Percentiles rank a stretch among this genome's conserved stretches.
phyloP scores from a whole-genome alignment of 108 stramenopile species.

The Conticribra guillardii region DNA sequence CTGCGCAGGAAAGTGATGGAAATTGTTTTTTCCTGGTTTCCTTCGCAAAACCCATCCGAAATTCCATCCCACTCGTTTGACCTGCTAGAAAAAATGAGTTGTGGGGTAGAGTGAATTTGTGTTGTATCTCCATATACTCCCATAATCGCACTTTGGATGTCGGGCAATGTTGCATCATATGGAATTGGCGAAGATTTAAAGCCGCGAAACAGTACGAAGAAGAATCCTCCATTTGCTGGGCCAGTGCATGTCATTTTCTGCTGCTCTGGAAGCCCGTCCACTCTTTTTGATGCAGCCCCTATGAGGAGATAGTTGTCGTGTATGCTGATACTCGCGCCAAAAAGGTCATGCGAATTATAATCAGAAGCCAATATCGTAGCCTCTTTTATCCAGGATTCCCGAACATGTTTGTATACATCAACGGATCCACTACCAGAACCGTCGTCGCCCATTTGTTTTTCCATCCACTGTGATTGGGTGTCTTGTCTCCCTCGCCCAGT shows the following conservation, averaged over 20 bases:
- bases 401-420: slow-evolving; percentile 44
- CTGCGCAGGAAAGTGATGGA: slow-evolving; percentile 44
- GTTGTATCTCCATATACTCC: slow-evolving; percentile 57
- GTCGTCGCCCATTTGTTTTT: slow-evolving; percentile 63
- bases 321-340: slow-evolving; percentile 58
- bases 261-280: slow-evolving; percentile 59
- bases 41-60: slow-evolving; percentile 34
- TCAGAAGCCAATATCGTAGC: slow-evolving; percentile 57
- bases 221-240: slow-evolving; percentile 51
- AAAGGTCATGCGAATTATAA: slow-evolving; percentile 55
- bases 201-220: slow-evolving; percentile 66
- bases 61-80: slow-evolving; percentile 47
- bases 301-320: slow-evolving; percentile 48
- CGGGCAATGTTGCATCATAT: slow-evolving; percentile 50
- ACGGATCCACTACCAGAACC: slow-evolving; percentile 60
- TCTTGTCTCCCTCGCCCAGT: slow-evolving; percentile 47
- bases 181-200: slow-evolving; percentile 60
- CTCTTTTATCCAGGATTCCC: slow-evolving; percentile 51
- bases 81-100: slow-evolving; percentile 29
- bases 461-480: slow-evolving; percentile 61
- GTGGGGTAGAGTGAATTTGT: slow-evolving; percentile 60
- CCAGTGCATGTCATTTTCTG: slow-evolving; percentile 57
- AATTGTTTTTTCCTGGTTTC: slow-evolving; percentile 17
- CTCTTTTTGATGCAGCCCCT: slow-evolving; percentile 70
- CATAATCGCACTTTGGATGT: slow-evolving; percentile 49